Base-by-base conservation (phyloP, 306 rosid species). In the Casuarina glauca region DNA sequence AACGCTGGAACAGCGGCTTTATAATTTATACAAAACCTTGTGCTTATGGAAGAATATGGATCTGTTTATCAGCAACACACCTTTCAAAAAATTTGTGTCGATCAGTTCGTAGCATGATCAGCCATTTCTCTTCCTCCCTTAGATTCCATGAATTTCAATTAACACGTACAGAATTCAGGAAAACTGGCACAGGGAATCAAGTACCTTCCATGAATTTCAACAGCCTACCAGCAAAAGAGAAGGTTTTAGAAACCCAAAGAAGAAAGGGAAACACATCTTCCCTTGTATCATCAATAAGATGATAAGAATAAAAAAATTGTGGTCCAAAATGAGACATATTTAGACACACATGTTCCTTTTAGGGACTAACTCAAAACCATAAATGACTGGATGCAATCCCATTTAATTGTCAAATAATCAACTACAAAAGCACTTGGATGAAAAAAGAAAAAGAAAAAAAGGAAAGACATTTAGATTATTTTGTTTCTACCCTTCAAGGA, bases 121-220 rank as follows among this genome's bases (percentile, higher is more conserved):
- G 98, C 93, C 67, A 94, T 82, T 84, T 94, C 98, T 88, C 98
- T 84, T 86, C 96, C 98, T 75, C 98, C 98, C 77, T 90, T 94
- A 52, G 84, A 77, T 84, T 94, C 97, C 96, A 90, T 74, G 80
- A 90, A 94, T 67, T 90, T 93, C 84, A 85, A 96, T 61, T 89
- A 94, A 73, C 97, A 96, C 90, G 90, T 90, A 97, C 98, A 94
- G 79, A 86, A 91, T 77, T 94, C 98, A 71, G 93, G 96, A 85
- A 90, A 94, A 85, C 86, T 86, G 71, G 96, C 97, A 83, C 98
- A 94, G 6, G 87, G 89, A 85, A 92, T 90, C 89, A 94, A 89
- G 84, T 96, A 94, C 80, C 96, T 90, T 83, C 92, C 98, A 64
- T 92, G 89, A 76, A 90, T 89, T 82, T 92, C 92, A 72, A 92